Evolutionary conservation across 805 yeast species (phyloP).

Genomic region (Scheffersomyces ergatensis): DNA sequence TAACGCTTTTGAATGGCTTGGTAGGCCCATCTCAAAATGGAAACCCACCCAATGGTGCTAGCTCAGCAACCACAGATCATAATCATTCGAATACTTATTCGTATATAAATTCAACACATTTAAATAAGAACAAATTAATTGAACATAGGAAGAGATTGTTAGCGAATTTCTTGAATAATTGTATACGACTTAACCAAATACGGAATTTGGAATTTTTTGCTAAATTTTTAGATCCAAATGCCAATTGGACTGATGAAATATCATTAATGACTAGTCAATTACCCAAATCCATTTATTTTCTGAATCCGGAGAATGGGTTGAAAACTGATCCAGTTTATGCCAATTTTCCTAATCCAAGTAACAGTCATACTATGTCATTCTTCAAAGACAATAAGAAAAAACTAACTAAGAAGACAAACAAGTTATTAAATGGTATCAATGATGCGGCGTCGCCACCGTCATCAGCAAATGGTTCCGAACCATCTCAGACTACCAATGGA

Average conservation of each 20-base stretch:
- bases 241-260: constrained; percentile 74
- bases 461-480: constrained; percentile 2
- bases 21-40: constrained; percentile 12
- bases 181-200: constrained; percentile 57
- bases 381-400: constrained; percentile 29
- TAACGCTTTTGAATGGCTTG: constrained; percentile 31
- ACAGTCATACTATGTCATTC: constrained; percentile 25
- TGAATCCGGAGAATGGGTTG: constrained; percentile 45
- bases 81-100: constrained; percentile 15
- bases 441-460: not conserved
- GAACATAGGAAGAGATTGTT: constrained; percentile 69
- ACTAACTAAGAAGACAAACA: constrained; percentile 20
- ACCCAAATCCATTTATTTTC: constrained; percentile 38
- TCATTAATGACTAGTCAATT: constrained; percentile 33
- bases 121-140: constrained; percentile 33
- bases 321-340: constrained; percentile 33
- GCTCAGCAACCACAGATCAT: not conserved
- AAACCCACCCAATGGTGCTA: constrained; percentile 5
- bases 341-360: constrained; percentile 33
- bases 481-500: constrained; percentile 1
- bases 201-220: constrained; percentile 61
- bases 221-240: constrained; percentile 81
- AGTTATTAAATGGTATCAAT: constrained; percentile 9
- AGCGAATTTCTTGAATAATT: constrained; percentile 73
- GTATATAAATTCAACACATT: constrained; percentile 40